Evolutionary conservation across 108 stramenopile genomes (phyloP), one percentile per base, ranked within the genome.

Genomic region (Chaetoceros muelleri): DNA sequence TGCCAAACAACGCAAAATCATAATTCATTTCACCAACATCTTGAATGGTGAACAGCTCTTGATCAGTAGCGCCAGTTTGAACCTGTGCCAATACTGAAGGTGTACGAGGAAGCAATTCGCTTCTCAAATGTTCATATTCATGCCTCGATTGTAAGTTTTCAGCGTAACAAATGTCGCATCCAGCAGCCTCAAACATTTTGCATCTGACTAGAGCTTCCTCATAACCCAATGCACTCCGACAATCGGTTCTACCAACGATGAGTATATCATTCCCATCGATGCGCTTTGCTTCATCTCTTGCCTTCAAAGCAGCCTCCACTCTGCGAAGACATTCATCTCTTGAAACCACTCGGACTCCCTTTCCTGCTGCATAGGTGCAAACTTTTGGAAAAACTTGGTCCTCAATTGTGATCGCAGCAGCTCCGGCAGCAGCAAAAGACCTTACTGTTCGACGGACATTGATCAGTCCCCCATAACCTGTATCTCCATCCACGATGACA

Each of bases 351-450:
- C 47, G 46, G 24, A 76, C 61, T 2, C 46, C 62, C 2, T 47
- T 34, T 3, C 78, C 78, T 22, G 79, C 79, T 16, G 58, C 55
- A 52, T 70, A 76, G 2, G 79, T 80, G 52, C 79, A 80, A 20
- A 51, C 53, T 47, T 80, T 80, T 10, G 79, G 79, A 66, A 80
- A 80, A 0, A 30, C 28, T 60, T 80, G 79, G 52, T 80, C 79
- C 52, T 80, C 79, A 53, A 80, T 80, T 23, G 74, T 57, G n/a
- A 80, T 53, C 19, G 79, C 79, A 0, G 79, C 79, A 16, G 75
- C 79, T 19, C 69, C 69, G 24, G 66, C 65, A 0, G 24, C 21
- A n/a, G 75, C 69, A 49, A 76, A 40, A 47, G 64, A 21, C 21
- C 71, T 69, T 30, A 80, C 61, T 1, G 79, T 76, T 20, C 73